Conservation (phyloP, 345 rosid genomes). For the Bruguiera sexangula region DNA sequence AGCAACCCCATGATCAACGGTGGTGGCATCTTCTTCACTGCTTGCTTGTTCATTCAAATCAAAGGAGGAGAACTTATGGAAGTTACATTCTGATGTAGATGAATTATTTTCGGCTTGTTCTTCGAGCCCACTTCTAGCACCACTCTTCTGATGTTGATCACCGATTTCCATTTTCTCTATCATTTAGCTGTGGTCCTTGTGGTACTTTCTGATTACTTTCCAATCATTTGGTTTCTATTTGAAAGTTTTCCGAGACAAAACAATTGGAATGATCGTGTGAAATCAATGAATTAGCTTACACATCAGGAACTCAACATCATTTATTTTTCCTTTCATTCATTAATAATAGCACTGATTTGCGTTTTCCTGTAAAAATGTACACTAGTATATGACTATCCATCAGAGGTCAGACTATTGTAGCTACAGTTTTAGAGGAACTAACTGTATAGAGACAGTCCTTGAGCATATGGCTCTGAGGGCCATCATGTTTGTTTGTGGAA, state of each 20-base stretch:
- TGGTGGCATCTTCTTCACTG: constrained; percentile 15
- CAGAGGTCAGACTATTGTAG: too few relatives aligned
- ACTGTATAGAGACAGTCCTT: too few relatives aligned
- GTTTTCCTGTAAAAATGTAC: too few relatives aligned
- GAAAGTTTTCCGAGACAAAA: too few relatives aligned
- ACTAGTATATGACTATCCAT: too few relatives aligned
- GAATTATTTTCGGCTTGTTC: constrained; percentile 22
- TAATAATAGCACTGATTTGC: neutral
- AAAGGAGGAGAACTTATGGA: constrained; percentile 33
- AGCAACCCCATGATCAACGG: neutral
- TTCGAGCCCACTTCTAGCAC: constrained; percentile 10
- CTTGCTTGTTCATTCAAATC: constrained; percentile 46
- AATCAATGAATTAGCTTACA: too few relatives aligned
- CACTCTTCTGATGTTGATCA: constrained; percentile 5
- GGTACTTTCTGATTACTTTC: too few relatives aligned
- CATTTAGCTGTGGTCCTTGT: neutral
- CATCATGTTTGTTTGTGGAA: too few relatives aligned
- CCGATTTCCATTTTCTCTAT: constrained; percentile 15
- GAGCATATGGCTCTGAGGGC: too few relatives aligned
- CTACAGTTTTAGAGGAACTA: too few relatives aligned
- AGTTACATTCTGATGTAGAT: constrained; percentile 14
- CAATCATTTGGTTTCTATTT: too few relatives aligned
- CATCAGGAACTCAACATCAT: neutral
- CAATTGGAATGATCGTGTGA: too few relatives aligned
- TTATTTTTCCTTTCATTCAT: neutral